phyloP scores from a whole-genome alignment of 2,329 filamentous ascomycete species.

The Colletotrichum sp. region DNA sequence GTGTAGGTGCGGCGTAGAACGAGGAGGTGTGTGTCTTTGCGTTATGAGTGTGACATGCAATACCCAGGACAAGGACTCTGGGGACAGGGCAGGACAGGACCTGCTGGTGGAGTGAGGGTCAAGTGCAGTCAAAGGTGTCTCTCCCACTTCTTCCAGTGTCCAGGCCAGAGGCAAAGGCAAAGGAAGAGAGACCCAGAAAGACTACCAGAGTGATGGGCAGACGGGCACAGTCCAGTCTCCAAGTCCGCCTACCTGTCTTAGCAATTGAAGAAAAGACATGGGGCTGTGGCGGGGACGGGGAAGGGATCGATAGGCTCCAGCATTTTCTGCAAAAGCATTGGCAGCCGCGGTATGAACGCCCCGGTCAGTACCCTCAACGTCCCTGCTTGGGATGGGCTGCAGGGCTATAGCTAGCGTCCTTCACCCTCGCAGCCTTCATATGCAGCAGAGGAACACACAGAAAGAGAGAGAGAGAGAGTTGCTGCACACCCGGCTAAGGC shows the following conservation, averaged over 20 bases:
- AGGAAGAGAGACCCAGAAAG: not conserved
- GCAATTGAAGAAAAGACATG: constrained; percentile 15
- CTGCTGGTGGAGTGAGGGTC: not conserved
- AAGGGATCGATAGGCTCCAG: constrained; percentile 33
- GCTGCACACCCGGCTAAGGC: not conserved
- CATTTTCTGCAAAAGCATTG: constrained; percentile 21
- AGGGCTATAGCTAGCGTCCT: constrained; percentile 11
- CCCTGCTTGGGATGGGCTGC: constrained; percentile 13
- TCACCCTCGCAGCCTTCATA: not conserved
- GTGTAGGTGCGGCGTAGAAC: not conserved
- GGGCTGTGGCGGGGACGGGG: constrained; percentile 31
- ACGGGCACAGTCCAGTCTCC: not conserved
- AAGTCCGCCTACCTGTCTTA: not conserved
- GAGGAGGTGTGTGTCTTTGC: not conserved
- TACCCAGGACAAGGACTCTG: not conserved
- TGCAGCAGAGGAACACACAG: not conserved
- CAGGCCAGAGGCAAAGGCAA: not conserved
- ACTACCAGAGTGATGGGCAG: not conserved
- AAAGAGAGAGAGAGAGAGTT: not conserved
- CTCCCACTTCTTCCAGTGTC: not conserved
- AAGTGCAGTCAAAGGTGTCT: not conserved
- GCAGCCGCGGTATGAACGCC: constrained; percentile 3
- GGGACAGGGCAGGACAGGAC: not conserved
- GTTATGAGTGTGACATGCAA: not conserved
- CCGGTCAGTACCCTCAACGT: constrained; percentile 14